Evolutionary conservation across 2,329 filamentous ascomycete species (phyloP).

Genomic region (Coniochaeta pulveracea): DNA sequence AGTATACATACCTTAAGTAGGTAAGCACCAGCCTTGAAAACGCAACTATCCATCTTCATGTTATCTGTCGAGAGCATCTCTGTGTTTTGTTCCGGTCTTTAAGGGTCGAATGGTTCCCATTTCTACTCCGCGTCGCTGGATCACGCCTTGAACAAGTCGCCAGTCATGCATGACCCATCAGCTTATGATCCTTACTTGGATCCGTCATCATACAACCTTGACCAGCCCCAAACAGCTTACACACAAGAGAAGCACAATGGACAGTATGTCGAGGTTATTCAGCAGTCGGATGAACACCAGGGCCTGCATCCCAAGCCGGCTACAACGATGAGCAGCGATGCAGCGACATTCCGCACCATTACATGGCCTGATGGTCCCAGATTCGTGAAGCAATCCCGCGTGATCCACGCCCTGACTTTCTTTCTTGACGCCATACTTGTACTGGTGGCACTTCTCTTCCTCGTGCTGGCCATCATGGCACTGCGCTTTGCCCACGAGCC

Average conservation of each 20-base stretch:
- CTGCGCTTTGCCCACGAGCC: neutral
- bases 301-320: neutral
- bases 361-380: conserved; percentile 3
- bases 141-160: too few species aligned
- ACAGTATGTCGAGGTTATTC: neutral
- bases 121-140: too few species aligned
- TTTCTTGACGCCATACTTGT: neutral
- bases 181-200: neutral
- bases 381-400: neutral
- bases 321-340: neutral
- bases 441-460: neutral
- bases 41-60: too few species aligned
- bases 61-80: too few species aligned
- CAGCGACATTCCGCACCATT: neutral
- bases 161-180: too few species aligned
- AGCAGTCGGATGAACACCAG: neutral
- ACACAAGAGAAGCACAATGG: too few species aligned
- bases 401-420: neutral
- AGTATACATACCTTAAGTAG: too few species aligned
- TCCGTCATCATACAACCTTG: neutral
- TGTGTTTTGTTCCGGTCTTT: too few species aligned
- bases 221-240: neutral
- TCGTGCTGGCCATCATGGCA: conserved; percentile 1
- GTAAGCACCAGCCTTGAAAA: too few species aligned
- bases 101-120: too few species aligned